A percentile compares a stretch with the other conserved stretches of the same genome.
Evolutionary conservation across 2,329 filamentous ascomycete species (phyloP).

Genomic region (Epicoccum sorghinum): DNA sequence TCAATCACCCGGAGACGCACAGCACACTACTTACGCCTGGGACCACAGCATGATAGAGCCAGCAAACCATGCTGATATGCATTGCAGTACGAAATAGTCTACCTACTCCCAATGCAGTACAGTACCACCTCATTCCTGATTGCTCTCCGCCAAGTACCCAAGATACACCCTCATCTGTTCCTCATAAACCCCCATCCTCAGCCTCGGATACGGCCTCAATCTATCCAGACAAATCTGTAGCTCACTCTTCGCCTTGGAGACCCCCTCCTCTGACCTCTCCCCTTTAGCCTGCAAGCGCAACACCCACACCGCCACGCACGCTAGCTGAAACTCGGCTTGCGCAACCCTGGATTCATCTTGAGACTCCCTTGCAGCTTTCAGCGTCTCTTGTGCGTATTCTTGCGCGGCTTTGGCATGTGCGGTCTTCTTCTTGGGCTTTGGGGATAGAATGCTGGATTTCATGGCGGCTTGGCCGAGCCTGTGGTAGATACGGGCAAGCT

Average conservation of each 20-base stretch:
- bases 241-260: neutral
- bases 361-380: constrained; percentile 10
- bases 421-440: neutral
- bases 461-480: constrained; percentile 22
- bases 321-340: constrained; percentile 19
- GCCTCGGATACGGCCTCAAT: neutral
- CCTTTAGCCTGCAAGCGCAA: constrained; percentile 5
- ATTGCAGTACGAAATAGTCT: too few relatives aligned
- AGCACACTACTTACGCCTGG: too few relatives aligned
- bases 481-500: constrained; percentile 23
- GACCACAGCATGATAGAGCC: too few relatives aligned
- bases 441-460: constrained; percentile 11
- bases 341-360: constrained; percentile 19
- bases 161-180: neutral
- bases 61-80: too few relatives aligned
- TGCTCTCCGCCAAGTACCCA: neutral
- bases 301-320: constrained; percentile 19
- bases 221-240: neutral
- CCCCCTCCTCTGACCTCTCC: neutral
- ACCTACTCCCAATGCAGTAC: too few relatives aligned
- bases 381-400: constrained; percentile 14
- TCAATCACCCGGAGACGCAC: too few relatives aligned
- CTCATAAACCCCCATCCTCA: neutral
- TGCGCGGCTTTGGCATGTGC: constrained; percentile 16
- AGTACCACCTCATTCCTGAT: neutral